These are phyloP conservation scores for Ceratocystis eucalypticola DNA, from an alignment of 2,329 filamentous ascomycete genomes.

Conservation along the genomic window DNA sequence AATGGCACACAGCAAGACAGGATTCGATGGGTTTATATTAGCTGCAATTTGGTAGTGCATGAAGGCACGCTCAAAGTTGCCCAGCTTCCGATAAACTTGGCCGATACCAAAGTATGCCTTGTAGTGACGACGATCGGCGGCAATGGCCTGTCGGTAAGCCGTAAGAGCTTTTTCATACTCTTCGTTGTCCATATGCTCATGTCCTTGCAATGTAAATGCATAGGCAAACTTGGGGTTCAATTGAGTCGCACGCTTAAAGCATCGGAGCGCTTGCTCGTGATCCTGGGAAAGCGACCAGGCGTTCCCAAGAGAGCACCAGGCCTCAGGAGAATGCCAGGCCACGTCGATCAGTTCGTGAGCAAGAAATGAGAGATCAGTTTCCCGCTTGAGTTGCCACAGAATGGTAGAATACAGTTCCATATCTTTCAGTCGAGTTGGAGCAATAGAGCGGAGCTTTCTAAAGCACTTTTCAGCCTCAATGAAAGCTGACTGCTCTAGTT, in stretches of 20 bases:
- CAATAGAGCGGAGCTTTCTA: conserved; percentile 60
- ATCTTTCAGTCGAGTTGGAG: conserved; percentile 73
- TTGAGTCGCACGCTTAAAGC: conserved; percentile 89
- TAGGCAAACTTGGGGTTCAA: conserved; percentile 85
- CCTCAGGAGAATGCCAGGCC: conserved; percentile 79
- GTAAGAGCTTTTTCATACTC: conserved; percentile 91
- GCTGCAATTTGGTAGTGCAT: conserved; percentile 82
- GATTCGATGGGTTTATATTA: conserved; percentile 83
- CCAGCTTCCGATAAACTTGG: conserved; percentile 75
- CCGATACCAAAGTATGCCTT: conserved; percentile 94
- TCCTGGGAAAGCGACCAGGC: conserved; percentile 86
- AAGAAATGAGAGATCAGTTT: conserved; percentile 80
- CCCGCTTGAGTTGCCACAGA: conserved; percentile 94
- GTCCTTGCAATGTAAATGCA: conserved; percentile 86
- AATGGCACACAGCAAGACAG: conserved; percentile 83
- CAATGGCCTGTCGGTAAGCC: conserved; percentile 74
- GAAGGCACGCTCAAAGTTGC: conserved; percentile 81
- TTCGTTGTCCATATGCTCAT: conserved; percentile 90
- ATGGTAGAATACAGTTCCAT: conserved; percentile 98
- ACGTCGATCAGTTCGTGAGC: conserved; percentile 81
- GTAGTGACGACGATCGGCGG: conserved; percentile 79
- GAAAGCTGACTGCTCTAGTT: conserved; percentile 84
- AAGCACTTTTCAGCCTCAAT: conserved; percentile 79
- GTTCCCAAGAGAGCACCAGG: conserved; percentile 92
- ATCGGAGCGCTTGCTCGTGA: conserved; percentile 85